Base-by-base conservation (phyloP, 2,329 filamentous ascomycete genomes). In the Fusarium pseudocircinatum region DNA sequence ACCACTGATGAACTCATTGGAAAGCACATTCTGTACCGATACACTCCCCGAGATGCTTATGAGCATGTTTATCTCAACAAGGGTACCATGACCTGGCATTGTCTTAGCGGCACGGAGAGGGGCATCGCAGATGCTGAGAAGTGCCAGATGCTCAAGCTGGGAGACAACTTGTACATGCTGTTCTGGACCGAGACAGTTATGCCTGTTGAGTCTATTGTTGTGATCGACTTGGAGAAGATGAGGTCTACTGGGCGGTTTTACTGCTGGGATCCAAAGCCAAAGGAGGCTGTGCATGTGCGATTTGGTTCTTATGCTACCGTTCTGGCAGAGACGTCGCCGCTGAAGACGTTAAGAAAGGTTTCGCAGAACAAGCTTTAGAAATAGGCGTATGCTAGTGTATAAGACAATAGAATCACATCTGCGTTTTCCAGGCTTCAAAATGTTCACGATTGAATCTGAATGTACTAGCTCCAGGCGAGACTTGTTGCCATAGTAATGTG, bases 141-240 rank as follows among this genome's bases (percentile, higher is more conserved):
- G 10, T 73, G 65, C 44, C 59, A 61, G n/a, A 63, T 69, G 57
- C n/a, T 73, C 4, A 73, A 73, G n/a, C 8, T 73, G 3, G n/a
- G 53, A 2, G 58, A 67, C 4, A 40, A 39, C 22, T 26, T 73
- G n/a, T 73, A 63, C 20, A 56, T 73, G 2, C 49, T 73, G 24
- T 73, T 73, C 24, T 73, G 70, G 70, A 73, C 69, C 0, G 70
- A 73, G 34, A 73, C 69, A 0, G 24, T 73, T 18, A 69, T 73
- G 70, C 70, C 70, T 2, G 70, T 73, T 6, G 70, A 73, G 28
- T 62, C 63, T 0, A 39, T 73, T 13, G 58, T 73, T 6, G 61
- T 70, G 9, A 30, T 73, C 4, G 70, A 73, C 34, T 28, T 73
- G 49, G 66, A 70, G 34, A 26, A 63, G 12, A 73, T 73, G 66